Percentiles rank a stretch among this genome's conserved stretches.
Conservation (phyloP, 768 basidiomycete genomes). For the Suillus luteus region DNA sequence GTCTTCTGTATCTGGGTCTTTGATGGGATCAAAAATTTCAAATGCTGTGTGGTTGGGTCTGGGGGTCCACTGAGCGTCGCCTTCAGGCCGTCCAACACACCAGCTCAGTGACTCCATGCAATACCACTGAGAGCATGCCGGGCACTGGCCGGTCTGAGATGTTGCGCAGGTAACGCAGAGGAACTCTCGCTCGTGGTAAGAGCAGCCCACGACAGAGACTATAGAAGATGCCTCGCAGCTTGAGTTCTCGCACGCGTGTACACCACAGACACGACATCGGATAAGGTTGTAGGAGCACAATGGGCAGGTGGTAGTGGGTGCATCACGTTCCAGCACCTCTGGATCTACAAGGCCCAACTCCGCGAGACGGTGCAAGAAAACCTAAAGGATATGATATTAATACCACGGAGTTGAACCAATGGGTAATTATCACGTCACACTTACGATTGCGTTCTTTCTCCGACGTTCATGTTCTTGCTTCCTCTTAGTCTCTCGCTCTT, state of each 20-base stretch:
- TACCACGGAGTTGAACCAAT: neutral
- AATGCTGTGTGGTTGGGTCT: neutral
- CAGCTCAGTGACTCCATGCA: slow-evolving; percentile 4
- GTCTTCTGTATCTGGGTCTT: neutral
- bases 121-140: slow-evolving; percentile 5
- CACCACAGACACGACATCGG: slow-evolving; percentile 1
- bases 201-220: neutral
- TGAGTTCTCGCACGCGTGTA: slow-evolving; percentile 1
- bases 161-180: slow-evolving; percentile 2
- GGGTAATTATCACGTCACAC: neutral
- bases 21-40: neutral
- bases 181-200: slow-evolving; percentile 4
- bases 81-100: slow-evolving; percentile 9
- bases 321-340: neutral
- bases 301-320: slow-evolving; percentile 2
- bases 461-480: slow-evolving; percentile 6
- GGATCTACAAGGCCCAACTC: slow-evolving; percentile 3
- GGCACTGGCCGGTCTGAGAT: slow-evolving; percentile 4
- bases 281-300: slow-evolving; percentile 1
- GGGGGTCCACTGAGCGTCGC: neutral
- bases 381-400: neutral
- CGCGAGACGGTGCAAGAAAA: slow-evolving; percentile 3
- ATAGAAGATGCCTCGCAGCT: slow-evolving; percentile 6
- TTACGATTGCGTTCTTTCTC: neutral
- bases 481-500: neutral